phyloP scores from a whole-genome alignment of 2,329 filamentous ascomycete genomes.

The Botrytis medusae region DNA sequence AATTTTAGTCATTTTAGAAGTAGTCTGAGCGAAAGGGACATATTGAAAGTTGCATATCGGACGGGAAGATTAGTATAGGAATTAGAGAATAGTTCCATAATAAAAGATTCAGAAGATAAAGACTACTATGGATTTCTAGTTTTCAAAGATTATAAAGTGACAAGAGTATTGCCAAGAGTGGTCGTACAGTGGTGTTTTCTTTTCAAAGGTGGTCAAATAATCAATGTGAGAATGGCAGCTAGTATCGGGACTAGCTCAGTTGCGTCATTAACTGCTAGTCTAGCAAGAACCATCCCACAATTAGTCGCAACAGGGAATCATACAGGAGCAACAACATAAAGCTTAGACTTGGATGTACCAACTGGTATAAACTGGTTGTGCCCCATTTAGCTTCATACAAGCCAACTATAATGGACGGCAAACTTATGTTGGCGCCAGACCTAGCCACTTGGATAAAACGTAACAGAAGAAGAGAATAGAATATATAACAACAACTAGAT shows the following conservation, averaged over 20 bases:
- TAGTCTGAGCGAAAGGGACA: not conserved
- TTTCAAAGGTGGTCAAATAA: not conserved
- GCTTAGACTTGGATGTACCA: not conserved
- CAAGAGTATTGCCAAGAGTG: not conserved
- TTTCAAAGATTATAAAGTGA: not conserved
- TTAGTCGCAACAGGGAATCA: no score
- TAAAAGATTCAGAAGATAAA: not conserved
- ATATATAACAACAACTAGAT: not conserved
- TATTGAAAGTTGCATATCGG: not conserved
- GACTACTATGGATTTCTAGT: not conserved
- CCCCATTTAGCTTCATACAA: not conserved
- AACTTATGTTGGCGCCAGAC: not conserved
- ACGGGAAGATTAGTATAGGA: not conserved
- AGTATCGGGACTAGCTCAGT: not conserved
- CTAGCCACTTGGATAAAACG: no score
- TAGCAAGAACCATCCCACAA: not conserved
- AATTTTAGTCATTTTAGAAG: not conserved
- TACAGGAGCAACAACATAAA: not conserved
- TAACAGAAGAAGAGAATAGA: not conserved
- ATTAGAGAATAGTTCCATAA: not conserved
- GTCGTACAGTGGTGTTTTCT: no score
- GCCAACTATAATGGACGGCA: not conserved
- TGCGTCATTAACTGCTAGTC: not conserved
- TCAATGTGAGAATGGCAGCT: not conserved
- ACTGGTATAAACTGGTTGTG: not conserved